Conservation (phyloP, 176 grass and related monocot genomes). For the Puccinellia tenuiflora region DNA sequence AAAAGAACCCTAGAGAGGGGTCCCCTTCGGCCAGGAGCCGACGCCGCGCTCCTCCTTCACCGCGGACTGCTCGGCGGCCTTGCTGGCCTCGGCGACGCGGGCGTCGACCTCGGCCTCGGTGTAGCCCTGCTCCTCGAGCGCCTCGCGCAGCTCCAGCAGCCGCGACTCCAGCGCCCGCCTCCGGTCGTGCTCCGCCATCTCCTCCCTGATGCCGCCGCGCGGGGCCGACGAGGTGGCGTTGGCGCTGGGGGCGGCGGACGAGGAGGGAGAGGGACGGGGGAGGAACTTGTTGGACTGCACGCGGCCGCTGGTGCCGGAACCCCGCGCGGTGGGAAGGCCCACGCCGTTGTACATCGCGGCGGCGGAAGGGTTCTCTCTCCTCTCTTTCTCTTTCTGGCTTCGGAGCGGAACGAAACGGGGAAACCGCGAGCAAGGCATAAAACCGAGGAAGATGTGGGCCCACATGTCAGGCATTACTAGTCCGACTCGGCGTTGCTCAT, state of each 20-base stretch:
- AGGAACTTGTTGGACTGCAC: slow-evolving; percentile 65
- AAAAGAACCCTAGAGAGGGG: background rate
- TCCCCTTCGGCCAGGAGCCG: background rate
- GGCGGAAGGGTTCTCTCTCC: too few species aligned
- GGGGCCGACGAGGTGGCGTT: background rate
- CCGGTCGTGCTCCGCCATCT: slow-evolving; percentile 53
- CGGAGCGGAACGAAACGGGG: too few species aligned
- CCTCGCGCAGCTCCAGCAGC: slow-evolving; percentile 46
- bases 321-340: slow-evolving; percentile 49
- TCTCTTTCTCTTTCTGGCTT: too few species aligned
- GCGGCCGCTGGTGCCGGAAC: slow-evolving; percentile 55
- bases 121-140: slow-evolving; percentile 43
- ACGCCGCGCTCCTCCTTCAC: background rate
- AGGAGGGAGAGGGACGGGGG: background rate
- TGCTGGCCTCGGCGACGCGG: slow-evolving; percentile 29
- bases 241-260: background rate
- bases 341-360: slow-evolving; percentile 60
- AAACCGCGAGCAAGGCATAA: too few species aligned
- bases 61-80: background rate
- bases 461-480: too few species aligned
- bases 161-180: slow-evolving; percentile 45
- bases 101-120: slow-evolving; percentile 39
- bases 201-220: slow-evolving; percentile 18
- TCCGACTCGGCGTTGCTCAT: too few species aligned
- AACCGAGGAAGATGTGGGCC: too few species aligned